Conservation (phyloP, 2,329 filamentous ascomycete species). For the Aureobasidium sp. region DNA sequence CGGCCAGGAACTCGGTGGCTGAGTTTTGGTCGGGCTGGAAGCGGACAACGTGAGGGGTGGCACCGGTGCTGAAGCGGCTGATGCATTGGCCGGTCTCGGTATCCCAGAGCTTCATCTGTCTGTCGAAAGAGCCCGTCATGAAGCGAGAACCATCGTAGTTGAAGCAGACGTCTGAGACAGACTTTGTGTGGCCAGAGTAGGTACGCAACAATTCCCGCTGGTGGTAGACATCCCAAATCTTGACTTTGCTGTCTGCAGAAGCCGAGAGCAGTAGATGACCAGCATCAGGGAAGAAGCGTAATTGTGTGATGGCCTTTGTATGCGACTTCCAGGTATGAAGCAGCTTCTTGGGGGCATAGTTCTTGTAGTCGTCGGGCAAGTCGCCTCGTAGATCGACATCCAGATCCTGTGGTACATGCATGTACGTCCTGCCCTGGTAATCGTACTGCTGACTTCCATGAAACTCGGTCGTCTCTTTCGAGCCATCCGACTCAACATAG, state of each 20-base stretch:
- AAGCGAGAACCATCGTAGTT: constrained; percentile 75
- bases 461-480: constrained; percentile 72
- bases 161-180: constrained; percentile 84
- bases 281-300: constrained; percentile 81
- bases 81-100: constrained; percentile 89
- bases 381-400: constrained; percentile 81
- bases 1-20: constrained; percentile 84
- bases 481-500: constrained; percentile 38
- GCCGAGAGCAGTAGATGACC: constrained; percentile 84
- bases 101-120: constrained; percentile 96
- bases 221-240: constrained; percentile 93
- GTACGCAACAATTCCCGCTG: constrained; percentile 78
- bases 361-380: constrained; percentile 62
- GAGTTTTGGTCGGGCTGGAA: constrained; percentile 78
- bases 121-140: constrained; percentile 84
- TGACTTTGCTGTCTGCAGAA: constrained; percentile 83
- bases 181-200: constrained; percentile 85
- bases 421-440: constrained; percentile 92
- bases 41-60: constrained; percentile 87
- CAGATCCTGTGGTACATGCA: constrained; percentile 91
- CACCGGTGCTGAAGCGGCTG: constrained; percentile 82
- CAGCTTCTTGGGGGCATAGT: constrained; percentile 91
- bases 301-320: constrained; percentile 73
- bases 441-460: constrained; percentile 77
- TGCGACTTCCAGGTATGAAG: constrained; percentile 78